Evolutionary conservation across 1,139 yeast genomes (phyloP), one percentile per base, ranked within the genome.

Genomic region (Hyphopichia fennica): DNA sequence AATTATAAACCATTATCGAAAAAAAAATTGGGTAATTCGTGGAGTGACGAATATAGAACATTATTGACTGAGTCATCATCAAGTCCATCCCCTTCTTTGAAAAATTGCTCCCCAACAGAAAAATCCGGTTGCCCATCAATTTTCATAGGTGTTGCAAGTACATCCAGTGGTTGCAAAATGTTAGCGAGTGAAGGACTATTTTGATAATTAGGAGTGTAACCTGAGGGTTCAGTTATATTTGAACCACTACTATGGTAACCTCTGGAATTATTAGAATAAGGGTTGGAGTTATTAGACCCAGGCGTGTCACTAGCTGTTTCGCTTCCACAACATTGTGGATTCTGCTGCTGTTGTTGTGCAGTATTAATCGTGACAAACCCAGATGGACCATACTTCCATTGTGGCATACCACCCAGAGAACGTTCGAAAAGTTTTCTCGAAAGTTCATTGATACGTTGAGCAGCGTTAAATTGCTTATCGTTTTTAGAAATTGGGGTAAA

Each of bases 1-100:
- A 22, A 35, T 45, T 47, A 57, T 13, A 51, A 38, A 13, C 68
- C 67, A 40, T 66, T 67, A 46, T 70, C 77, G 44, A 60, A 67
- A 51, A 72, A 69, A 44, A 65, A 69, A 47, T 70, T 70, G 9
- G 76, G 76, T 41, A 69, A 48, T 38, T 49, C 62, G 38, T 55
- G 45, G 42, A 53, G 44, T 37, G 53, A 56, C 14, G 47, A 45
- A 25, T 45, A 45, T 11, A 52, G 38, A 8, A 33, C 33, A 25
- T 32, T 38, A 23, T 30, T 31, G 8, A 37, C 15, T 14, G 31
- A 27, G 10, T 38, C 40, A 23, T 38, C 36, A 33, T 38, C 31
- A 14, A 30, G 29, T 9, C 8, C 14, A 22, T 38, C 35, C 7
- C 38, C 38, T n/a, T 17, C 17, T 22, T 28, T 35, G 10, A 35